Percentiles rank a stretch among this genome's conserved stretches.
Conservation (phyloP, 2,329 filamentous ascomycete species). For the Mycosphaerelloides madeirae region DNA sequence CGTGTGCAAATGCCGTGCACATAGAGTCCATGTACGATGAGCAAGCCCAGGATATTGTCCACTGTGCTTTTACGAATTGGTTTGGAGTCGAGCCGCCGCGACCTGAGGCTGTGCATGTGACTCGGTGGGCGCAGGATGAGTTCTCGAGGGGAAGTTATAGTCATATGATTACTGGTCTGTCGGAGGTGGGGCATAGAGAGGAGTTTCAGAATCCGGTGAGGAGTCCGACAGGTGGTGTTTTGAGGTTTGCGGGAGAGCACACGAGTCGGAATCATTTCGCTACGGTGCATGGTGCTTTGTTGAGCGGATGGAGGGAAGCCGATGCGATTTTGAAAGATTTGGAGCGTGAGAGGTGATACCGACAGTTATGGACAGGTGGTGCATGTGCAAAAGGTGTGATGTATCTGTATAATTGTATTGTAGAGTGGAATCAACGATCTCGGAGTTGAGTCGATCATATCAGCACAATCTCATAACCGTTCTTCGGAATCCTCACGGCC, state of each 20-base stretch:
- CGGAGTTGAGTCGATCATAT: conserved; percentile 30
- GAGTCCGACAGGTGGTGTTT: conserved; percentile 7
- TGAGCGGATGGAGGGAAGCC: conserved; percentile 25
- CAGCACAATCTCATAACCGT: conserved; percentile 68
- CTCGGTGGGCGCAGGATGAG: conserved; percentile 20
- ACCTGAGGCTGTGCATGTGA: conserved; percentile 21
- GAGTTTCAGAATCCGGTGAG: conserved; percentile 16
- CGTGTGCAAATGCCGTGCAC: conserved; percentile 20
- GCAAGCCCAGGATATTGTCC: conserved; percentile 17
- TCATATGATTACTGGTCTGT: conserved; percentile 22
- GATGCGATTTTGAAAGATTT: conserved; percentile 18
- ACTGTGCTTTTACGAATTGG: conserved; percentile 19
- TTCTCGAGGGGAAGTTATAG: conserved; percentile 22
- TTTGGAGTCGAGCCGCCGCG: conserved; percentile 19
- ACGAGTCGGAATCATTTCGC: conserved; percentile 25
- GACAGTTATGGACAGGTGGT: too few relatives aligned
- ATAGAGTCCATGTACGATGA: conserved; percentile 19
- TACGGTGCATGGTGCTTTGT: conserved; percentile 25
- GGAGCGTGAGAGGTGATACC: too few relatives aligned
- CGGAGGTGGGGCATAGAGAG: conserved; percentile 17
- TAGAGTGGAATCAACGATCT: conserved; percentile 3
- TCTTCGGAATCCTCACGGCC: conserved; percentile 60
- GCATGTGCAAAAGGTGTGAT: too few relatives aligned
- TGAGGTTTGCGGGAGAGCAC: conserved; percentile 26
- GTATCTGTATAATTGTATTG: not conserved